A percentile compares a stretch with the other conserved stretches of the same genome.
Evolutionary conservation across 2,329 filamentous ascomycete species (phyloP).

Genomic region (Chaetoscypha palmicola): DNA sequence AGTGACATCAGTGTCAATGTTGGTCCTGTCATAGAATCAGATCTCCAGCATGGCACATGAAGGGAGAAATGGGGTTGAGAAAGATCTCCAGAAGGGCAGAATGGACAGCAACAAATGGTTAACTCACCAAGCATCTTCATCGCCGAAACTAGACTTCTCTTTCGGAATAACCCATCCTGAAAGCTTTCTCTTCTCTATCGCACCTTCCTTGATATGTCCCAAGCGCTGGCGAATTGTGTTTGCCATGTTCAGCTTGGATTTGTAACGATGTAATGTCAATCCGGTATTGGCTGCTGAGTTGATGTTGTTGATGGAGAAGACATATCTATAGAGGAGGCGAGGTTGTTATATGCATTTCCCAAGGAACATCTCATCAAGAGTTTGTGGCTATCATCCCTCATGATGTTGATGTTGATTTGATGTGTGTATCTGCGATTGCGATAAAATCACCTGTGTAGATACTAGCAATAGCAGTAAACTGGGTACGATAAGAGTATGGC

Average conservation of each 20-base stretch:
- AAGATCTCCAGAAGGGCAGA: constrained; percentile 4
- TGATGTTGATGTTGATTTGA: neutral
- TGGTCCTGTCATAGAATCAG: too few species aligned
- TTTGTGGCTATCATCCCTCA: neutral
- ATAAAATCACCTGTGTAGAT: constrained; percentile 17
- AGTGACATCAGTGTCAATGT: constrained; percentile 39
- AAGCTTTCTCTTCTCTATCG: constrained; percentile 31
- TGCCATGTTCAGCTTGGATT: constrained; percentile 3
- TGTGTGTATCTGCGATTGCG: constrained; percentile 17
- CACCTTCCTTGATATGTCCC: constrained; percentile 27
- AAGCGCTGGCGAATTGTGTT: constrained; percentile 22
- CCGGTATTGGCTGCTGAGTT: neutral
- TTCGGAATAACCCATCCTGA: constrained; percentile 37
- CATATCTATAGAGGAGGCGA: constrained; percentile 9
- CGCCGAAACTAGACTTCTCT: constrained; percentile 35
- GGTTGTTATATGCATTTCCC: constrained; percentile 19
- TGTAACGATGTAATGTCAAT: neutral
- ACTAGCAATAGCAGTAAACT: constrained; percentile 12
- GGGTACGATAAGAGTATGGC: constrained; percentile 15
- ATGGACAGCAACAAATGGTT: neutral
- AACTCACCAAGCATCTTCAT: constrained; percentile 30
- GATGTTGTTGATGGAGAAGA: neutral
- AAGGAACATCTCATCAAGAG: constrained; percentile 4
- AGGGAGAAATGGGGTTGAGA: too few species aligned
- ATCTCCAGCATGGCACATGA: too few species aligned